Percentiles rank a stretch among this genome's conserved stretches.
Conservation (phyloP, 2,329 filamentous ascomycete genomes). For the Botrytis galanthina region DNA sequence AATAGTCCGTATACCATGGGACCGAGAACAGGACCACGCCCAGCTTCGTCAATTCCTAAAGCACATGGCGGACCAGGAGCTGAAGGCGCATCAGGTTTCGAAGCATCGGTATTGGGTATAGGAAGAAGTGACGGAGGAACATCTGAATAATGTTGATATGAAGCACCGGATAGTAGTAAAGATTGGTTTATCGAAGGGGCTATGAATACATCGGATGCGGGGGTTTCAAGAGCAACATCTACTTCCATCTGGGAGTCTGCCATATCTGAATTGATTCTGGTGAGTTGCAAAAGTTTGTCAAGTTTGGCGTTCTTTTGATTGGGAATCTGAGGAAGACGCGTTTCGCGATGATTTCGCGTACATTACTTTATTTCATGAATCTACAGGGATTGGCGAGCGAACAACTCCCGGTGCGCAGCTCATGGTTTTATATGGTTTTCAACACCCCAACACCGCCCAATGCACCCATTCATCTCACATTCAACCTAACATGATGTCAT, state of each 20-base stretch:
- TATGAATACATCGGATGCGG: slow-evolving; percentile 50
- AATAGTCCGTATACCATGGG: slow-evolving; percentile 71
- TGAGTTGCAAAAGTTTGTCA: background rate
- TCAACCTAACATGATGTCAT: background rate
- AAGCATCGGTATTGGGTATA: slow-evolving; percentile 26
- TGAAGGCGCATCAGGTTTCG: slow-evolving; percentile 24
- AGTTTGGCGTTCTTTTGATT: background rate
- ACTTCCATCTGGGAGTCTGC: slow-evolving; percentile 38
- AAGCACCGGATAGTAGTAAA: slow-evolving; percentile 60
- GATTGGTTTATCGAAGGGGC: slow-evolving; percentile 65
- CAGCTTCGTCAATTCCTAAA: slow-evolving; percentile 90
- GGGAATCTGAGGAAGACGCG: slow-evolving; percentile 9
- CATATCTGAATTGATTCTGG: slow-evolving; percentile 35
- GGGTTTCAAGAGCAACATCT: slow-evolving; percentile 39
- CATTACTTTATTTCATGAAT: background rate
- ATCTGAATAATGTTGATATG: slow-evolving; percentile 70
- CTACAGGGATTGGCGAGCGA: slow-evolving; percentile 12
- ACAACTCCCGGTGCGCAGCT: background rate
- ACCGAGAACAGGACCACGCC: slow-evolving; percentile 88
- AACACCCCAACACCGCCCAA: background rate
- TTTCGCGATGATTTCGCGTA: slow-evolving; percentile 19
- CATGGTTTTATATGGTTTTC: background rate
- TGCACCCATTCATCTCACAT: background rate
- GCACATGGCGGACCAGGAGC: slow-evolving; percentile 60
- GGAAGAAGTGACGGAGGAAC: slow-evolving; percentile 60